Conservation (phyloP, 2,329 filamentous ascomycete genomes). For the Raffaelea albimanens region DNA sequence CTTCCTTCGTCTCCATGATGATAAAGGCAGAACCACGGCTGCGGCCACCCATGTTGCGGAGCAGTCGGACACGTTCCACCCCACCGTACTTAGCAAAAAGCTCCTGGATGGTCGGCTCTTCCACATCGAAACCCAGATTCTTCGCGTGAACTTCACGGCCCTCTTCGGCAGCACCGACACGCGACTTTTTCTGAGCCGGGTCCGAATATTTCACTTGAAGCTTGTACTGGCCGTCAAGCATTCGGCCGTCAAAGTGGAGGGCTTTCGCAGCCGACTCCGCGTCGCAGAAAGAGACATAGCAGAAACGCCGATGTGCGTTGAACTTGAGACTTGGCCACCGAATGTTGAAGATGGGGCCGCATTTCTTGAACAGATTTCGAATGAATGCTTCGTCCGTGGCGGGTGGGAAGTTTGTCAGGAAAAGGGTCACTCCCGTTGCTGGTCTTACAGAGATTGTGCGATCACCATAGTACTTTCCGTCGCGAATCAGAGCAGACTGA, state of each 20-base stretch:
- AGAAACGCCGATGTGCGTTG: constrained; percentile 84
- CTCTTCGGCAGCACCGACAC: constrained; percentile 74
- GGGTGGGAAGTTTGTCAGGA: constrained; percentile 82
- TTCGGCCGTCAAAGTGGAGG: constrained; percentile 60
- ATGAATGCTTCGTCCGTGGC: constrained; percentile 63
- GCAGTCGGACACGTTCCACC: constrained; percentile 63
- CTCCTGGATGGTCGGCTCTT: constrained; percentile 59
- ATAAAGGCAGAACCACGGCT: constrained; percentile 75
- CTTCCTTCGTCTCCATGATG: constrained; percentile 61
- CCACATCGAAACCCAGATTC: constrained; percentile 52
- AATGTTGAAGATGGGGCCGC: constrained; percentile 74
- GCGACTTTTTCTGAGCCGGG: constrained; percentile 65
- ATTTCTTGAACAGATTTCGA: constrained; percentile 58
- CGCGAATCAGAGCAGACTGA: constrained; percentile 67
- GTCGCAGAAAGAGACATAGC: constrained; percentile 83
- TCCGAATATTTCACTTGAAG: constrained; percentile 78
- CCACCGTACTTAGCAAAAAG: constrained; percentile 68
- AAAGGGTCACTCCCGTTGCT: constrained; percentile 73
- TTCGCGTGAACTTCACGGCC: constrained; percentile 76
- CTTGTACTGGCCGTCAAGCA: constrained; percentile 58
- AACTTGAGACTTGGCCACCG: constrained; percentile 87
- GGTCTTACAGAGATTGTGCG: constrained; percentile 64
- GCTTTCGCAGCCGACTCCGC: constrained; percentile 60
- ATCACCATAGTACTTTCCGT: constrained; percentile 70
- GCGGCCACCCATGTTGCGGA: constrained; percentile 56